Base-by-base conservation (phyloP, 148 eudicot species). In the Linanthus parryae region DNA sequence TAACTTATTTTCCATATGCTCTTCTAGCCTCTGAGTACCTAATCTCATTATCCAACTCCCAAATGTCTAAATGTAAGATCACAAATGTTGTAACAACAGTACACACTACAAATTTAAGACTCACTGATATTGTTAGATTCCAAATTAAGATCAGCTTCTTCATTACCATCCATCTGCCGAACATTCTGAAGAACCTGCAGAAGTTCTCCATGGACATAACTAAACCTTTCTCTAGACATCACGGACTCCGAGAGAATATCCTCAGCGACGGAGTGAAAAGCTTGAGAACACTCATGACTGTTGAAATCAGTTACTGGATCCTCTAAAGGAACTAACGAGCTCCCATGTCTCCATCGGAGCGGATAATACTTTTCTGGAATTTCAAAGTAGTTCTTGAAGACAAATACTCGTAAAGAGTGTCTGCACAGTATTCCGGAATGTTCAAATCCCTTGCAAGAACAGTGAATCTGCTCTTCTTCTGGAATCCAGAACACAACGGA, bases 371-470 rank as follows among this genome's bases (percentile, higher is more conserved):
- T 78, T 29, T 73, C 84, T 1, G 84, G 80, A 52, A 81, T 54
- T 62, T 81, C 88, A 61, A 81, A 84, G 67, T 73, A 81, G 49
- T 84, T 81, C 67, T 77, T 84, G 23, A 58, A 26, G 37, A 70
- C 54, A 43, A 84, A 64, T 20, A 84, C 67, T 17, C 82, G 73
- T 25, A 84, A 54, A 46, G 84, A 66, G 59, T 84, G 88, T 25
- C 94, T 73, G 74, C 84, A 81, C 56, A 81, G 53, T 37, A 66
- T 71, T 38, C 88, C 88, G 12, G 87, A 80, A 39, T 62, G 76
- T 47, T 80, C 87, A 58, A 75, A 81, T 50, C 68, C 88, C 57
- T 84, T 75, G 48, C 88, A 84, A 47, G 82, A 81, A 62, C 87
- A 81, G 31, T 78, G 82, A 65, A 84, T 60, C 59, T 73, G 80